Base-by-base conservation (phyloP, 768 basidiomycete genomes). In the Suillus brevipes region DNA sequence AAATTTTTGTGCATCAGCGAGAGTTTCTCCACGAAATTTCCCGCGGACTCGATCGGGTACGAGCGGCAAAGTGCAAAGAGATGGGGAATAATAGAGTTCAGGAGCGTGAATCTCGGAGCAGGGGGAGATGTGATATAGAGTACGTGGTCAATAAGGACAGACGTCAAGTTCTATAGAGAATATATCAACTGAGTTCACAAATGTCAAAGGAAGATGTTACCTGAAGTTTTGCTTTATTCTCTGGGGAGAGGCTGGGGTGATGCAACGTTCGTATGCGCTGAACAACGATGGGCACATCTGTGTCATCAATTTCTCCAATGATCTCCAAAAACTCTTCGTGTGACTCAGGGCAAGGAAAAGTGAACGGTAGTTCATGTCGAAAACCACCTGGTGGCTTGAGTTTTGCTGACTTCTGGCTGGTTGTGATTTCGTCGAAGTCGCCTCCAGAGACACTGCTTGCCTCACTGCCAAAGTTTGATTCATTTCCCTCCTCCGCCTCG, bases 1-100 rank as follows among this genome's bases (percentile, higher is more conserved):
- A 99, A 85, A 74, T 98, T 97, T 81, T 95, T 95, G 76, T 98
- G 89, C 94, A 99, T 97, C 6, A 97, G 78, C 12, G 82, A 78
- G 52, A 99, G 83, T 77, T 98, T 99, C 36, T 84, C 80, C 66
- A 91, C 86, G 76, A 96, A 94, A 71, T 87, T 84, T 60, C 87
- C 84, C 0, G 96, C 95, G 9, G 89, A 82, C 55, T 89, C 84
- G 62, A 92, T 85, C 2, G 96, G 94, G 76, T 96, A 96, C 10
- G 89, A 80, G 67, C 87, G 87, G 20, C 90, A 86, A 64, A 99
- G 86, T 25, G 90, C 83, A 70, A 84, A 85, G 53, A 99, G 79
- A 65, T 97, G 96, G 4, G 91, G 90, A 28, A 91, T 77, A 47
- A 99, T 83, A 25, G 84, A 77, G 16, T 87, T 84, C 60, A 95